These are phyloP conservation scores for Penicillium salamii DNA, from an alignment of 495 filamentous ascomycete genomes.

Conservation along the genomic window DNA sequence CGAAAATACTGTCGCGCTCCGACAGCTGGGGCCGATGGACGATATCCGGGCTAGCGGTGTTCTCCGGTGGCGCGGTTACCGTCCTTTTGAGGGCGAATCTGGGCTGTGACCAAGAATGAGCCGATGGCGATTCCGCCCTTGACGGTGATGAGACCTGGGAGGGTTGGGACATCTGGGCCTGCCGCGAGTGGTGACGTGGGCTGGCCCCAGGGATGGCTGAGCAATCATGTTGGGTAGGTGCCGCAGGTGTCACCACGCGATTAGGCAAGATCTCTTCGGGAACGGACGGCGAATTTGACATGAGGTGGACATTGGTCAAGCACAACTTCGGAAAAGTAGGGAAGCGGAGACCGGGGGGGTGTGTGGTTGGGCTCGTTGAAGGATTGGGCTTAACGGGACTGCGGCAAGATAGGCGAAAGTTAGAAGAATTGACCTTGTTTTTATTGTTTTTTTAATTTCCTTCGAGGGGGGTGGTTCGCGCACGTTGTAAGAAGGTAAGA, in stretches of 20 bases:
- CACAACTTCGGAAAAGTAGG: slow-evolving; percentile 30
- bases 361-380: slow-evolving; percentile 6
- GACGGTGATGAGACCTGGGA: slow-evolving; percentile 36
- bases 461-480: slow-evolving; percentile 6
- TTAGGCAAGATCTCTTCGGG: slow-evolving; percentile 46
- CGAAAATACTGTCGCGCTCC: slow-evolving; percentile 63
- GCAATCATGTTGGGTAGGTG: slow-evolving; percentile 48
- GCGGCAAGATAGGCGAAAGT: slow-evolving; percentile 13
- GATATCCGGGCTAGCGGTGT: slow-evolving; percentile 22
- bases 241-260: slow-evolving; percentile 50
- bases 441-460: slow-evolving; percentile 6
- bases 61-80: slow-evolving; percentile 28
- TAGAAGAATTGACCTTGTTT: slow-evolving; percentile 13
- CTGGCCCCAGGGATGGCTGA: slow-evolving; percentile 32
- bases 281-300: slow-evolving; percentile 53
- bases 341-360: slow-evolving; percentile 20
- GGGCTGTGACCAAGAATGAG: slow-evolving; percentile 36
- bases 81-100: slow-evolving; percentile 38
- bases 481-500: slow-evolving; percentile 34
- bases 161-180: slow-evolving; percentile 33
- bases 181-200: slow-evolving; percentile 42
- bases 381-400: slow-evolving; percentile 10
- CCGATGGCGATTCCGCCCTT: slow-evolving; percentile 41
- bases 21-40: slow-evolving; percentile 51
- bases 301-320: slow-evolving; percentile 55